Percentiles rank a stretch among this genome's conserved stretches.
These are phyloP conservation scores for Aspergillus eucalypticola DNA, from an alignment of 2,329 filamentous ascomycete genomes.

Conservation along the genomic window DNA sequence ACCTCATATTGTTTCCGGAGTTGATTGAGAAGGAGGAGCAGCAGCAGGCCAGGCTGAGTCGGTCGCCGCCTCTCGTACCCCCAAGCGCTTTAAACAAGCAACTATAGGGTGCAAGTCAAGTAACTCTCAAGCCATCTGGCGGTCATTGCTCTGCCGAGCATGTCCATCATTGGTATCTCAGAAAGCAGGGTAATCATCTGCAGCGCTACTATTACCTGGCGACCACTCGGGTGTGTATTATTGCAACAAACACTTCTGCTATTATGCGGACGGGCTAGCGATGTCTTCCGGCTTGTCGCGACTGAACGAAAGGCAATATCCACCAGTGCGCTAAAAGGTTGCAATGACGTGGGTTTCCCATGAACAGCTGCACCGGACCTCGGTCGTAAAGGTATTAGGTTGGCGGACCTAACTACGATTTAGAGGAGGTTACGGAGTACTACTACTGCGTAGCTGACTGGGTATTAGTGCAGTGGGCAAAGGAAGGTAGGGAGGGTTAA, in stretches of 20 bases:
- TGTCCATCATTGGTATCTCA: background rate
- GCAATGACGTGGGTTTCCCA: slow-evolving; percentile 3
- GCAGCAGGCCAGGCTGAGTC: background rate
- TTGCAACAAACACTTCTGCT: background rate
- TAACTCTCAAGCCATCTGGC: slow-evolving; percentile 7
- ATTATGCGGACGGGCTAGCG: background rate
- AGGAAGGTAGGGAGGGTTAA: background rate
- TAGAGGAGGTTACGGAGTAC: background rate
- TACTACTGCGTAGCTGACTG: background rate
- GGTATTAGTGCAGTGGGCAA: background rate
- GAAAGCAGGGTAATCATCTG: background rate
- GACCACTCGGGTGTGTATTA: background rate
- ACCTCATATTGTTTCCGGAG: background rate
- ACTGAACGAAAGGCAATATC: background rate
- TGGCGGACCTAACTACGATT: background rate
- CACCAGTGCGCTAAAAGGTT: background rate
- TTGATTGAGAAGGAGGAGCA: background rate
- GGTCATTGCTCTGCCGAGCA: slow-evolving; percentile 11
- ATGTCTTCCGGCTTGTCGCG: background rate
- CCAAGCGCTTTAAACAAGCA: slow-evolving; percentile 13
- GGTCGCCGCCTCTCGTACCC: slow-evolving; percentile 1
- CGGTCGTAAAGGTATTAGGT: slow-evolving; percentile 2
- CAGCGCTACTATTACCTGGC: background rate
- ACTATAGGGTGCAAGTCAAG: slow-evolving; percentile 12
- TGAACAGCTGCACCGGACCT: slow-evolving; percentile 10